Base-by-base conservation (phyloP, 306 rosid species). In the Corylus americana region DNA sequence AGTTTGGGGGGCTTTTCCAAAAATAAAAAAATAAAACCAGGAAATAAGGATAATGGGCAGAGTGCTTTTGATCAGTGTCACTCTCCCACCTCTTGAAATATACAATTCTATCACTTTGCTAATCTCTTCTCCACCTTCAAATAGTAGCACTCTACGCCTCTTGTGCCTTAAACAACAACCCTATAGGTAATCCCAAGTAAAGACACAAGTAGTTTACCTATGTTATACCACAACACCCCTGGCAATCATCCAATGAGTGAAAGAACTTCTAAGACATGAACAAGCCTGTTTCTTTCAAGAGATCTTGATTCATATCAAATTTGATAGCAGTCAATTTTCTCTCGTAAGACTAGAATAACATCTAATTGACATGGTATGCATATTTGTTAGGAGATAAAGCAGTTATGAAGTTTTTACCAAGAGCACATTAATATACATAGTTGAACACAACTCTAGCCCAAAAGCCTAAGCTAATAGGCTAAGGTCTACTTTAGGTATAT, bases 51-150 rank as follows among this genome's bases (percentile, higher is more conserved):
- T 58, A 8, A 31, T 42, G 64, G 31, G 27, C 31, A 58, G 12
- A 22, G 31, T 8, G 6, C 31, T 22, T 59, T 25, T 20, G 11
- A 59, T 11, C 66, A 59, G 66, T 5, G 29, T 59, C 29, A 59
- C 7, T 22, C 66, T 59, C 66, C 66, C 66, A 59, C 31, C 66
- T 20, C 29, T 9, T 59, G 66, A 59, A 20, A 20, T 12, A 59
- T 59, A 9, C 35, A 25, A 59, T 59, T 59, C 45, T 42, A 25
- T 29, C 66, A 59, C 9, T 14, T 9, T 22, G 66, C 66, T 59
- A 59, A 59, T 59, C 66, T 25, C 66, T 59, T 59, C 66, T 59
- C 17, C 66, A 59, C 66, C 66, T 25, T 59, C 37, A 59, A 59
- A 25, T 59, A 10, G 66, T 11, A 59, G 31, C 66, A 59, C 29